These are phyloP conservation scores for Podila epicladia DNA, from an alignment of 192 early-diverging fungal genomes.

Conservation along the genomic window DNA sequence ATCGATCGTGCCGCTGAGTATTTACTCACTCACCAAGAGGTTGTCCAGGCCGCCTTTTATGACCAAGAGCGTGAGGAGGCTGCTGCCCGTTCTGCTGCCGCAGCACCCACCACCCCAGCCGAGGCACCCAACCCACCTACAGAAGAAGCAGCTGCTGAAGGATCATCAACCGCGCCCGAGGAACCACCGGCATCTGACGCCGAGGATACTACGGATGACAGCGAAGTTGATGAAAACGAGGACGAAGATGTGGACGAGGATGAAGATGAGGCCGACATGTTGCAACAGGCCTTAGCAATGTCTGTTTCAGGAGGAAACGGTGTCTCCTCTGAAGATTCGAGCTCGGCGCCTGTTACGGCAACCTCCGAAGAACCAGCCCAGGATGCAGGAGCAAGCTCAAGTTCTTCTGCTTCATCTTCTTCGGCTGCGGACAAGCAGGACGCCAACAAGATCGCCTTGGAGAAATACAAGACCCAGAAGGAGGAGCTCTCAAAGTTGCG, in stretches of 20 bases:
- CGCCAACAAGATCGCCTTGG: conserved; percentile 54
- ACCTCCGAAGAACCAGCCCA: conserved; percentile 19
- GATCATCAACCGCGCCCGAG: conserved; percentile 7
- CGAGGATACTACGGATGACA: conserved; percentile 33
- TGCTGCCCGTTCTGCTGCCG: conserved; percentile 48
- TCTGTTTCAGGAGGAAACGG: conserved; percentile 23
- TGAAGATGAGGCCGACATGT: conserved; percentile 46
- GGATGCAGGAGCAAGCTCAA: conserved; percentile 15
- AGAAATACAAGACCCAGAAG: conserved; percentile 36
- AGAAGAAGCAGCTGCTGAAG: conserved; percentile 4
- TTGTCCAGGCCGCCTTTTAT: conserved; percentile 51
- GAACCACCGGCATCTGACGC: conserved; percentile 12
- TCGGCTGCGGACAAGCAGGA: conserved; percentile 56
- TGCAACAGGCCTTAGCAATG: conserved; percentile 46
- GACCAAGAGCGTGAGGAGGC: conserved; percentile 49
- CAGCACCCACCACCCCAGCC: conserved; percentile 48
- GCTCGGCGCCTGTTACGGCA: neutral
- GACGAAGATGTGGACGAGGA: conserved; percentile 45
- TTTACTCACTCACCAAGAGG: conserved; percentile 76
- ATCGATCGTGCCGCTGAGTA: conserved; percentile 87
- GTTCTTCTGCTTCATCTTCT: conserved; percentile 10
- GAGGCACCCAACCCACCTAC: neutral
- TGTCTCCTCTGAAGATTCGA: conserved; percentile 33
- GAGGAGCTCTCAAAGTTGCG: conserved; percentile 53
- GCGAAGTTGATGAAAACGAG: conserved; percentile 38